Evolutionary conservation across 2,329 filamentous ascomycete species (phyloP).

Genomic region (Talaromyces marneffei): DNA sequence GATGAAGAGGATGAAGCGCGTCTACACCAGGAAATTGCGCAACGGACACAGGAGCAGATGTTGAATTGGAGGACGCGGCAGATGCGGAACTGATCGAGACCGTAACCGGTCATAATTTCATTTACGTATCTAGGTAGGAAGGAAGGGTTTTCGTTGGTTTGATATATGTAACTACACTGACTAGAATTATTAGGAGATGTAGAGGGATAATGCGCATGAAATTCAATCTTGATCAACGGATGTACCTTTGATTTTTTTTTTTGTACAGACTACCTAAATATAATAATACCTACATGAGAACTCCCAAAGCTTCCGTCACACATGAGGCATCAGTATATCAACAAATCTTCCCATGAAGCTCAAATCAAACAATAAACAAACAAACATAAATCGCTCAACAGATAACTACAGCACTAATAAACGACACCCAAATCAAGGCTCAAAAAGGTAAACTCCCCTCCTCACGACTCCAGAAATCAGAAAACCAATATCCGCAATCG

Average conservation of each 20-base stretch:
- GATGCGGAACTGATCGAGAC: conserved; percentile 11
- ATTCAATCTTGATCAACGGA: not conserved
- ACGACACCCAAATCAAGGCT: conserved; percentile 1
- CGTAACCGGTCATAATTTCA: no score
- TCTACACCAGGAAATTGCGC: conserved; percentile 26
- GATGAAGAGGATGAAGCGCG: conserved; percentile 21
- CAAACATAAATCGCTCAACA: not conserved
- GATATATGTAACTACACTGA: not conserved
- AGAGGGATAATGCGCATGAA: not conserved
- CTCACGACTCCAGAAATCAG: not conserved
- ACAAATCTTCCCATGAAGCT: not conserved
- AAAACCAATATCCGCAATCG: not conserved
- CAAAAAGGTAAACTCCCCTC: not conserved
- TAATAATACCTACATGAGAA: not conserved
- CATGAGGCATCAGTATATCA: not conserved
- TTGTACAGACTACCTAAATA: not conserved
- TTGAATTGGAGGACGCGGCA: conserved; percentile 17
- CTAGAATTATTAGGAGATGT: no score
- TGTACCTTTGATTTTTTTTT: not conserved
- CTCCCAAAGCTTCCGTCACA: not conserved
- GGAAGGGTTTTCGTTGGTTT: not conserved
- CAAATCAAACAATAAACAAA: not conserved
- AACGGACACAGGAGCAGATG: conserved; percentile 27
- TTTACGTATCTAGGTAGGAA: not conserved
- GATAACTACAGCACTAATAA: not conserved